These are phyloP conservation scores for Grosmannia clavigera DNA, from an alignment of 2,329 filamentous ascomycete genomes.

Conservation along the genomic window DNA sequence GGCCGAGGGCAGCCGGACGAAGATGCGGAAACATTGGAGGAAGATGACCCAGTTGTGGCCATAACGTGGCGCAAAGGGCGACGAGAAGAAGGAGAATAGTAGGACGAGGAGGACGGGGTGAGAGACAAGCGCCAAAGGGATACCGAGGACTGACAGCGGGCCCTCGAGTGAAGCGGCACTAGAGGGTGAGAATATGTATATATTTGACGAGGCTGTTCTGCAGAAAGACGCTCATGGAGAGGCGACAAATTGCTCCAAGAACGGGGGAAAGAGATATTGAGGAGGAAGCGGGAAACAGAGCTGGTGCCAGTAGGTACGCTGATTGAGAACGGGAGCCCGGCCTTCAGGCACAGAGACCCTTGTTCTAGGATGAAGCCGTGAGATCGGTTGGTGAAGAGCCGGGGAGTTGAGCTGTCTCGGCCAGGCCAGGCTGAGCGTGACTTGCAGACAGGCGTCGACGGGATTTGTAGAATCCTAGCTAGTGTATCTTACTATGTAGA, in stretches of 20 bases:
- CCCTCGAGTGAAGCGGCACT: neutral
- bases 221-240: neutral
- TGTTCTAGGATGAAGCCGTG: neutral
- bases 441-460: neutral
- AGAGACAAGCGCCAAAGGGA: neutral
- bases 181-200: neutral
- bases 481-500: neutral
- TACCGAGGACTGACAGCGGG: neutral
- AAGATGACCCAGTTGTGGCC: conserved; percentile 26
- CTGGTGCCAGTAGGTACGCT: too few species aligned
- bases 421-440: neutral
- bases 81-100: neutral
- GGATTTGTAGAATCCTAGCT: conserved; percentile 10
- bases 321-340: too few species aligned
- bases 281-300: neutral
- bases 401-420: neutral
- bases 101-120: neutral
- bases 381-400: neutral
- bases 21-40: conserved; percentile 36
- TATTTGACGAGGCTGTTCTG: neutral
- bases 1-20: conserved; percentile 29
- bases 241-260: conserved; percentile 3
- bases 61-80: conserved; percentile 10
- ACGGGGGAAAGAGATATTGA: neutral
- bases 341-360: too few species aligned